Evolutionary conservation across 2,329 filamentous ascomycete genomes (phyloP), one percentile per base, ranked within the genome.

Genomic region (Phaeoacremonium minimum): DNA sequence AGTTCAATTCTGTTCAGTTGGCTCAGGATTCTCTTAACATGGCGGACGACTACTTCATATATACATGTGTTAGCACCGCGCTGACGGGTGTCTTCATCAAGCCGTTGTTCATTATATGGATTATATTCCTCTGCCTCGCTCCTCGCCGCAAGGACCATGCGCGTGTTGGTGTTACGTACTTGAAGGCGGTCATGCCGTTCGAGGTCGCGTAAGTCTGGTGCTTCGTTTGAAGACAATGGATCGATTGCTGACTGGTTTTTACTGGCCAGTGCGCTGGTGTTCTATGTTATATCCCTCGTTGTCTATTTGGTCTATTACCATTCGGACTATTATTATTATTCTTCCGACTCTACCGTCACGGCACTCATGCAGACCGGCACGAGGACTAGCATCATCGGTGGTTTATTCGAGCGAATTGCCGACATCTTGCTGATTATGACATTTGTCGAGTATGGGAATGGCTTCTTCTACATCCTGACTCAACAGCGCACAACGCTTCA

Each of bases 361-460:
- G 22, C 22, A 26, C 22, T 26, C 22, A 9, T 9, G 9, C 9
- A 26, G 9, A n/a, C 22, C 22, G 22, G 9, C 22, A n/a, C n/a
- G 9, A 9, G 22, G 9, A 26, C 22, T n/a, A n/a, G 22, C 22
- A 9, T 26, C 22, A n/a, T 26, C 9, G 22, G 22, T n/a, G 22
- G 22, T 9, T 16, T 49, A 6, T 32, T 51, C 15, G 29, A 37
- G 13, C 6, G 38, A 7, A 9, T 50, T 2, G 37, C 50, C 16
- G 18, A 42, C 18, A 33, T 46, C 18, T 12, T 48, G 4, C 33
- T 49, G 8, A 34, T 52, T 14, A 36, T 55, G 30, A 43, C 44
- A 8, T 38, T 53, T 2, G 37, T 48, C 33, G 49, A 51, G 40
- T 20, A 54, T 3, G 41, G 35, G 16, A 40, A 42, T 15, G 54